phyloP scores from a whole-genome alignment of 176 grass and related monocot species.

The Oropetium thomaeum region DNA sequence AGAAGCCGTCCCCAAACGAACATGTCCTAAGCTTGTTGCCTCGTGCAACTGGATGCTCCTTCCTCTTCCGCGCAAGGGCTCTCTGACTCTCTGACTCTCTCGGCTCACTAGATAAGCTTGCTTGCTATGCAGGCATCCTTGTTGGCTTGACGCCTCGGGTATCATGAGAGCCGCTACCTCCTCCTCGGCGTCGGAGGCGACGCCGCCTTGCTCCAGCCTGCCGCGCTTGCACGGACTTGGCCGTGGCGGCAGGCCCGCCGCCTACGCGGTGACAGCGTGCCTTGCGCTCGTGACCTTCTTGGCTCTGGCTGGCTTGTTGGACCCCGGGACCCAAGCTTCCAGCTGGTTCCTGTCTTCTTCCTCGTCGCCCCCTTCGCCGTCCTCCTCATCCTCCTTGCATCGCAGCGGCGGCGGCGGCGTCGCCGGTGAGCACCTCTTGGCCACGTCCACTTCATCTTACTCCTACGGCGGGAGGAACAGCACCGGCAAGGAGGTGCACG shows the following conservation, averaged over 20 bases:
- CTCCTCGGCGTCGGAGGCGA: not conserved
- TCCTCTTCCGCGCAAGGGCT: not conserved
- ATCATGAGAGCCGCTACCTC: constrained; percentile 34
- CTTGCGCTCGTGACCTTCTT: constrained; percentile 31
- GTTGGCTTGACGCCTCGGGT: constrained; percentile 9
- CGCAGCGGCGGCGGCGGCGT: constrained; percentile 30
- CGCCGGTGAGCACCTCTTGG: constrained; percentile 34
- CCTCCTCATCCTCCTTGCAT: constrained; percentile 9
- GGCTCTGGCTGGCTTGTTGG: constrained; percentile 15
- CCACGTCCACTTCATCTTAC: constrained; percentile 27
- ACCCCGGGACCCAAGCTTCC: constrained; percentile 33
- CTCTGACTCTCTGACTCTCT: too few species aligned
- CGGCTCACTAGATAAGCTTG: too few species aligned
- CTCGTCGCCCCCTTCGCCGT: not conserved
- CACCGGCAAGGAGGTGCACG: constrained; percentile 25
- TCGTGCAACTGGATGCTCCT: not conserved
- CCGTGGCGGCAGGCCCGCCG: not conserved
- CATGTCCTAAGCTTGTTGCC: constrained; percentile 19
- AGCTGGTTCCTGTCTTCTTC: constrained; percentile 33
- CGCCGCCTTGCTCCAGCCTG: not conserved
- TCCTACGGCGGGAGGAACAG: constrained; percentile 21
- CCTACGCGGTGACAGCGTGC: constrained; percentile 17
- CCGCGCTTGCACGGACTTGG: constrained; percentile 37
- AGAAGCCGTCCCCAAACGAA: not conserved
- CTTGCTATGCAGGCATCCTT: constrained; percentile 24